Base-by-base conservation (phyloP, 306 rosid genomes). In the Trifolium pratense region DNA sequence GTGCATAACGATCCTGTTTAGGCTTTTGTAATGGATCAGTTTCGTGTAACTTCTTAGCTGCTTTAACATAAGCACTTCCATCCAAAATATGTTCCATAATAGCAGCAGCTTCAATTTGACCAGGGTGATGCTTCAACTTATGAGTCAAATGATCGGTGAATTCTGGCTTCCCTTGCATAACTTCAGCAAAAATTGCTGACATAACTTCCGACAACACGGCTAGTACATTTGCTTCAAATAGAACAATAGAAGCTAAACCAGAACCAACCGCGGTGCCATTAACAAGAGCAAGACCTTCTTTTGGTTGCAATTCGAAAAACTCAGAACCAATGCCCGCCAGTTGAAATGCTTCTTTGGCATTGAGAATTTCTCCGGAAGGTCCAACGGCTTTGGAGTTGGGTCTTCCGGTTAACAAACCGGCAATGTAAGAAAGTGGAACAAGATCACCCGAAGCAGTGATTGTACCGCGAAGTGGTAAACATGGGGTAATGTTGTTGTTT, bases 201-300 rank as follows among this genome's bases (percentile, higher is more conserved):
- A 93, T 8, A 73, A 91, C 81, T 45, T 93, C 98, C 0, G 98
- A 74, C 61, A 93, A 52, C 6, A 93, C 79, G 0, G 91, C 87
- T 1, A 93, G 17, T 5, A 91, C 60, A 48, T 93, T 93, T 1
- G 98, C 86, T 55, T 93, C 98, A 5, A 90, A 93, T 1, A 93
- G 89, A 18, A 93, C 98, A 26, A 87, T 83, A 2, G 98, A 87
- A 45, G 98, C 98, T 48, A 93, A 73, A 20, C 89, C 98, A 32
- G 97, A 93, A 11, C 98, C 98, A 65, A 93, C 97, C 3, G 98
- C 98, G 0, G 98, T 93, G 25, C 98, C 96, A 7, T 93, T 93
- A 0, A 93, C 97, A 58, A 93, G 92, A 10, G 98, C 98, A 26
- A 93, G 84, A 9, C 98, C 98, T 85, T 93, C 98, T 52, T 93